Base-by-base conservation (phyloP, 352 stramenopile genomes). In the Aphanomyces invadans region DNA sequence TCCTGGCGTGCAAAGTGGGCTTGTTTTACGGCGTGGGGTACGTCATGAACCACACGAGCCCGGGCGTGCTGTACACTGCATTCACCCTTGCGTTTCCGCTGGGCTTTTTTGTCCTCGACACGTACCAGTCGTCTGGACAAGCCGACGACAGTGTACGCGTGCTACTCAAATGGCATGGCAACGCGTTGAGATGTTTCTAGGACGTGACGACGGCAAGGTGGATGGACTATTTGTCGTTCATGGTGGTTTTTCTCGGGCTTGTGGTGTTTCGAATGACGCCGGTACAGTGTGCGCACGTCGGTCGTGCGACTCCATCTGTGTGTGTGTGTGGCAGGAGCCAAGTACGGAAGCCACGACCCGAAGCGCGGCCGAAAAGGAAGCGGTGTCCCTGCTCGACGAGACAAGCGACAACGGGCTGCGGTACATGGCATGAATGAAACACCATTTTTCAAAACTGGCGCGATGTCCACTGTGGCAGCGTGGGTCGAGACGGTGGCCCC, bases 321-420 rank as follows among this genome's bases (percentile, higher is more conserved):
- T 70, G 33, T 94, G 38, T 92, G 85, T 90, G 55, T 95, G n/a
- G n/a, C n/a, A 83, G 86, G 81, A 95, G 45, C 68, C 79, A 2
- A 80, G 90, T 69, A 82, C 80, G 49, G 79, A 92, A 70, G 83
- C 83, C 26, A 92, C 82, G 26, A 95, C 86, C 28, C 79, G 78
- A 51, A 92, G 83, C 12, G 86, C 83, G 10, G 86, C 90, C 45
- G 86, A 95, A 61, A 94, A 94, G 68, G 86, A 94, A 62, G 80
- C 81, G 7, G 79, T 82, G 69, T 86, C 84, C 15, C 70, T 94
- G 23, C 77, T 93, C 26, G 77, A 76, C 17, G 74, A 87, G 65
- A 19, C 10, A 12, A 38, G 19, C 10, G 46, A 67, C 12, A 39
- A 4, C 31, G 60, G 60, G 10, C 23, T 67, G 29, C 45, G 49